Conservation (phyloP, 306 rosid species). For the Trifolium fragiferum region DNA sequence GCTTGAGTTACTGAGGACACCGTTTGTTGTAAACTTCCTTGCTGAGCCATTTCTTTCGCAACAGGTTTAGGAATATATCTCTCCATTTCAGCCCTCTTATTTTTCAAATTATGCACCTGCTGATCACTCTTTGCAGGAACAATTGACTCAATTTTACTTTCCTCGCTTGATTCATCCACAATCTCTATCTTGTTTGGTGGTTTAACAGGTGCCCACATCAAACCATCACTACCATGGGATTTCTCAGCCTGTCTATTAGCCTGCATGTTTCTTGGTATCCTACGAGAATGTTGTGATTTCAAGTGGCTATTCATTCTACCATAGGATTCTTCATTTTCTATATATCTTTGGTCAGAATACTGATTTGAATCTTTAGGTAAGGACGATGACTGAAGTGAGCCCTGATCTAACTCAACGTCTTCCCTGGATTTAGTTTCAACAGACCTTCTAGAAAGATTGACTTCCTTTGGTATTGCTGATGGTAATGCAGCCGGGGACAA, state of each 20-base stretch:
- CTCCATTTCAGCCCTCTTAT: slow-evolving; percentile 95
- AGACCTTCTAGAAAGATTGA: slow-evolving; percentile 46
- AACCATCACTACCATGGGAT: slow-evolving; percentile 64
- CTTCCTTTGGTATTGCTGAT: slow-evolving; percentile 53
- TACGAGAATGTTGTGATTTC: slow-evolving; percentile 77
- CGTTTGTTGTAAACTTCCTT: slow-evolving; percentile 64
- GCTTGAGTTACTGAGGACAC: slow-evolving; percentile 54
- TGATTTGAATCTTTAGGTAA: slow-evolving; percentile 55
- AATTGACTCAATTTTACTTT: slow-evolving; percentile 54
- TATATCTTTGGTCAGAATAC: slow-evolving; percentile 54
- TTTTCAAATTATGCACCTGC: slow-evolving; percentile 69
- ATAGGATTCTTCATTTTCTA: slow-evolving; percentile 62
- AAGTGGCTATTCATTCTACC: slow-evolving; percentile 68
- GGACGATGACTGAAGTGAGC: slow-evolving; percentile 49
- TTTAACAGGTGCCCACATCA: slow-evolving; percentile 94
- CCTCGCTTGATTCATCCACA: slow-evolving; percentile 57
- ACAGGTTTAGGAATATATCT: slow-evolving; percentile 96
- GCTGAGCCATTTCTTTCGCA: slow-evolving; percentile 95
- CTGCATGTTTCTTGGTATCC: slow-evolving; percentile 71
- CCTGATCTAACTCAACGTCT: slow-evolving; percentile 57
- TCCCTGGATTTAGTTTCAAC: slow-evolving; percentile 57
- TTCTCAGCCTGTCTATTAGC: slow-evolving; percentile 66
- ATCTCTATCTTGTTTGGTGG: slow-evolving; percentile 64
- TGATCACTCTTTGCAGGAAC: slow-evolving; percentile 60
- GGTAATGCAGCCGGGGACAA: slow-evolving; percentile 45